Base-by-base conservation (phyloP, 2,329 filamentous ascomycete genomes). In the Teratosphaeria zuluensis region DNA sequence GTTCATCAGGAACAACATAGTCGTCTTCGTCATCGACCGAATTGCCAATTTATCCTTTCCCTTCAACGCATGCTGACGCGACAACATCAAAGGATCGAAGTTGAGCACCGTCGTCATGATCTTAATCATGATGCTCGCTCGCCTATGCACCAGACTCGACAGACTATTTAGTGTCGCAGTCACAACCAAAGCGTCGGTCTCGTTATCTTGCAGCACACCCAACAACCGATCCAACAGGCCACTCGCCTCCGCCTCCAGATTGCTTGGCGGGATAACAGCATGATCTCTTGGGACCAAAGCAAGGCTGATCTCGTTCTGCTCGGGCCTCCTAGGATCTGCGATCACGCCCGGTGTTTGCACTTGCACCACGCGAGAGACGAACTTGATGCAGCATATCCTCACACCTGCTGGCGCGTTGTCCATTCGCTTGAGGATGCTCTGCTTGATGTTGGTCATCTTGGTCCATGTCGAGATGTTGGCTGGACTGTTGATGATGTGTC, bases 311-410 rank as follows among this genome's bases (percentile, higher is more conserved):
- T 97, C 92, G 63, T 86, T 86, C 68, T 87, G 83, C 58, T 90
- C 87, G 59, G 84, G 73, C 82, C 96, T 90, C 78, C 90, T 85
- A 65, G 89, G 88, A 70, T 97, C 92, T 58, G 84, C 80, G 65
- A 89, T 88, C 59, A 87, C 77, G 53, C 90, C 90, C n/a, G 87
- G 85, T 11, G 90, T 96, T 74, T 99, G 92, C 19, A 91, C 89
- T 64, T 96, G 83, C 52, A 99, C 88, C 52, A 97, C 90, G 63
- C 90, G 86, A 76, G 99, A 92, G 42, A 90, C 87, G 73, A 99
- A 99, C 75, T 99, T 99, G 80, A 97, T 87, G 77, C 94, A 97
- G 79, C 91, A 95, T 72, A 97, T 87, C 67, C 87, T 87, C 63
- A 97, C 84, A 2, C 90, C 87, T 12, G 87, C 81, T 14, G 84